Evolutionary conservation across 2,329 filamentous ascomycete species (phyloP), one percentile per base, ranked within the genome.

Genomic region (Gnomoniopsis sp.): DNA sequence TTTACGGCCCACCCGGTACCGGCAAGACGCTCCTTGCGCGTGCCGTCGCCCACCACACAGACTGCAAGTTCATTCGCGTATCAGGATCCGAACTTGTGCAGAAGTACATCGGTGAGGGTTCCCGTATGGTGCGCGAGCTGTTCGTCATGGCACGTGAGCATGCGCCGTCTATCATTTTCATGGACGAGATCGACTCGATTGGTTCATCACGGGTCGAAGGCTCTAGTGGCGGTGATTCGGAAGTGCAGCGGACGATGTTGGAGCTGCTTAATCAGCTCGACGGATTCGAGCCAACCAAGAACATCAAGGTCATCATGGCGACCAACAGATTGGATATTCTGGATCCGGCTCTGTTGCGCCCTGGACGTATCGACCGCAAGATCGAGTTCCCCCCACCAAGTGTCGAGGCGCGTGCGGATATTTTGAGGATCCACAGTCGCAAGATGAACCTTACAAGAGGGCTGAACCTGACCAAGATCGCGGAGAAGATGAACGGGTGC

Each of bases 291-390:
- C 95, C 95, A 6, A 98, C 93, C 49, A 99, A 99, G 82, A 98
- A 98, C 78, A 99, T 99, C 86, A 99, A 99, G 77, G 91, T 99
- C 74, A 96, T 99, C 78, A 99, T 99, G 93, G 95, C 95, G 56
- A 99, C 95, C 51, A 99, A 99, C 77, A 90, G 95, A 72, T 85
- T 99, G 64, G 95, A 99, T 69, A 98, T 99, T 64, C 85, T 99
- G 49, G 95, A 99, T 73, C 95, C 95, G 2, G 95, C 95, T 1
- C 84, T 99, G 48, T 82, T 99, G 66, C 88, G 95, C 68, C 95
- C 95, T n/a, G 95, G 95, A 54, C 90, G 95, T 69, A 98, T 99
- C 74, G 95, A 99, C 81, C 85, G 95, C 69, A 98, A 98, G 82
- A 98, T 98, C 71, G 95, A 99, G 76, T 99, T 99, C 77, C 95